Evolutionary conservation across 345 rosid species (phyloP), one percentile per base, ranked within the genome.

Genomic region (Carallia pectinifolia): DNA sequence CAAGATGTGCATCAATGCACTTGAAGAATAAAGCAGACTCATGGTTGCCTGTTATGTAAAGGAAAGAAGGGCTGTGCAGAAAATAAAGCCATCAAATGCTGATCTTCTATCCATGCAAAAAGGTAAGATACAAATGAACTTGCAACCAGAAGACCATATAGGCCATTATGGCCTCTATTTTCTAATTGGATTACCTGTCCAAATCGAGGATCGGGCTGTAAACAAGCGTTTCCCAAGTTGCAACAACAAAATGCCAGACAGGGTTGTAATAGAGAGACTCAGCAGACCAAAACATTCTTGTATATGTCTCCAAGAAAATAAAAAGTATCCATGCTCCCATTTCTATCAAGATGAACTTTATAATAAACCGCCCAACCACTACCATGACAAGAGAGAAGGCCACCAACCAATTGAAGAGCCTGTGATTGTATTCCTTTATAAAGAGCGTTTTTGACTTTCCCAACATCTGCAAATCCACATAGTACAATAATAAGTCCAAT

Each of bases 321-420:
- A 96, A 96, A 64, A 96, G 88, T 73, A 89, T 58, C 98, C 98
- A 96, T 4, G 97, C 97, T 2, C 87, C 97, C 84, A 96, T 86
- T 86, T 96, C 99, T 62, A 96, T 64, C 82, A 96, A 65, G 65
- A 96, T 81, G 80, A 96, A 96, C 70, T 92, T 96, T 70, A 96
- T 81, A 54, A 96, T 75, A 62, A 96, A 96, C 78, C 99, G 86
- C 27, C 99, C 99, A 19, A 89, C 83, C 59, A 96, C 87, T 73
- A 96, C 99, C 97, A 92, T 90, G 53, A 88, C 92, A 12, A 96
- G 96, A 48, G 99, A 82, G 87, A 92, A 96, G 27, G 83, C 85
- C 81, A 96, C 99, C 80, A 96, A 78, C 99, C 99, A 96, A 79
- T 92, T 96, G 89, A 96, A 96, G 64, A 96, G 88, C 66, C 96